Evolutionary conservation across 2,329 filamentous ascomycete genomes (phyloP).

Genomic region (Alternaria sp.): DNA sequence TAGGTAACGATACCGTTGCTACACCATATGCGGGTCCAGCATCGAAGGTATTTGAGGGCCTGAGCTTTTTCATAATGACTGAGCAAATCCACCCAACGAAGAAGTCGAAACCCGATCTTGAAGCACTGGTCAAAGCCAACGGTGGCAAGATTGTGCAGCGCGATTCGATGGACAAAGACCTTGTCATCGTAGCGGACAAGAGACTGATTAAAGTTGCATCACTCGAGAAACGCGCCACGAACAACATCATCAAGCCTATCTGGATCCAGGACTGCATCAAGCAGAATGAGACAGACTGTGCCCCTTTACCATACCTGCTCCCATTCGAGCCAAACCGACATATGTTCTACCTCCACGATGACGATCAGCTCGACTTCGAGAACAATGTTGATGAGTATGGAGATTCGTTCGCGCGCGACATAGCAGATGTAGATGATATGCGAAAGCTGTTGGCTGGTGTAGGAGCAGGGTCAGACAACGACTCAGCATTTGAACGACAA

Average conservation of each 20-base stretch:
- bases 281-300: conserved; percentile 63
- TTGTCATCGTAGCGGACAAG: conserved; percentile 82
- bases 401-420: conserved; percentile 83
- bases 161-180: conserved; percentile 67
- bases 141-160: conserved; percentile 83
- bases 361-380: conserved; percentile 63
- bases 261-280: conserved; percentile 88
- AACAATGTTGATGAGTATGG: conserved; percentile 77
- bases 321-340: conserved; percentile 73
- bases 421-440: conserved; percentile 69
- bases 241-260: conserved; percentile 77
- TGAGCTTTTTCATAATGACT: conserved; percentile 85
- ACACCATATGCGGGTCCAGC: conserved; percentile 65
- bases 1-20: conserved; percentile 66
- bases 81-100: conserved; percentile 75
- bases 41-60: conserved; percentile 74
- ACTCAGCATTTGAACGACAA: conserved; percentile 26
- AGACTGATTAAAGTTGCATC: conserved; percentile 83
- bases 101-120: conserved; percentile 80
- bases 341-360: conserved; percentile 73
- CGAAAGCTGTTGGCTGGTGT: conserved; percentile 52
- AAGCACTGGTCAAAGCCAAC: conserved; percentile 81
- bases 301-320: conserved; percentile 67
- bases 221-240: conserved; percentile 74
- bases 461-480: conserved; percentile 30